A percentile compares a stretch with the other conserved stretches of the same genome.
Evolutionary conservation across 768 basidiomycete species (phyloP).

Genomic region (Pisolithus microcarpus): DNA sequence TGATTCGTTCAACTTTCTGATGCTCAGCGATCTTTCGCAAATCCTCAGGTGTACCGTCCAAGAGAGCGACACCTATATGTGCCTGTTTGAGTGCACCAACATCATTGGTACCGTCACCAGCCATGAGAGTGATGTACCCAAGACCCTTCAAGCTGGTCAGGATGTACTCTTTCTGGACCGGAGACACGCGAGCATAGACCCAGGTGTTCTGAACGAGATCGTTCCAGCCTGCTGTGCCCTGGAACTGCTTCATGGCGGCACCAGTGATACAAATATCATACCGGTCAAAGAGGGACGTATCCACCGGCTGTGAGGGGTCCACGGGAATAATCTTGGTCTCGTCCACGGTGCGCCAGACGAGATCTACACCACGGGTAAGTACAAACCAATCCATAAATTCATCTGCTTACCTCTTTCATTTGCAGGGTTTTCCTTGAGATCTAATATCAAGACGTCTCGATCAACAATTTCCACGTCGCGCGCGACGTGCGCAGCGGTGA

Average conservation of each 20-base stretch:
- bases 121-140: conserved; percentile 94
- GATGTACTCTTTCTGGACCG: conserved; percentile 92
- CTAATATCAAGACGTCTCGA: conserved; percentile 87
- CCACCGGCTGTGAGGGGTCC: conserved; percentile 71
- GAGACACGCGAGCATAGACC: conserved; percentile 98
- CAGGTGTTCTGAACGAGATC: conserved; percentile 89
- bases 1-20: conserved; percentile 81
- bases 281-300: conserved; percentile 65
- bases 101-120: conserved; percentile 98
- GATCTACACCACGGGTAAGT: conserved; percentile 40
- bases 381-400: not conserved
- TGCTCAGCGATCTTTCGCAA: conserved; percentile 91
- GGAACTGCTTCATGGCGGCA: conserved; percentile 84
- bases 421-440: conserved; percentile 74
- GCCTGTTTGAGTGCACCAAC: conserved; percentile 98
- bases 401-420: conserved; percentile 55
- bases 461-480: conserved; percentile 96
- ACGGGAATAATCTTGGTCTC: conserved; percentile 86
- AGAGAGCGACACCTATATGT: conserved; percentile 88
- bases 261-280: conserved; percentile 99
- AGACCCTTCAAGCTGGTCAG: conserved; percentile 82
- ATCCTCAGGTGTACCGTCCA: conserved; percentile 89
- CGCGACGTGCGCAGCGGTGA: conserved; percentile 95
- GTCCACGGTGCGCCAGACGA: conserved; percentile 92
- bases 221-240: conserved; percentile 61